Evolutionary conservation across 345 rosid species (phyloP), one percentile per base, ranked within the genome.

Genomic region (Noccaea bulbosa): DNA sequence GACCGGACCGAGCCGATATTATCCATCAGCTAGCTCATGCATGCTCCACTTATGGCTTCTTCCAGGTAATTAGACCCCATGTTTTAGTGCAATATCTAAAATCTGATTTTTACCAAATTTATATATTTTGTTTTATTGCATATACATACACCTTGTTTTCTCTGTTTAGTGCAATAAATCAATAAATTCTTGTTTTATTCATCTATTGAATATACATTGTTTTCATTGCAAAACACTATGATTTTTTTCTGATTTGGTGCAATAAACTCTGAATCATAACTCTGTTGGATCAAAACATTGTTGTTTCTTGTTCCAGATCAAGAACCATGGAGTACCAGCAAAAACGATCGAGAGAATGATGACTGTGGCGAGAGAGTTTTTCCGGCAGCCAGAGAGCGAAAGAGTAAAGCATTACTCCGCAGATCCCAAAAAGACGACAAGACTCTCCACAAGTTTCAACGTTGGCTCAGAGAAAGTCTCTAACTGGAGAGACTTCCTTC

Each of bases 401-500:
- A 83, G 90, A 71, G 15, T 87, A 64, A 86, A 87, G 62, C 63
- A 37, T 57, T 93, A 86, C 81, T 87, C 96, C 0, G 83, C 85
- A 2, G 97, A 90, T 65, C 82, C 97, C 5, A 38, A 72, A 0
- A 90, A 83, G 73, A 66, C 84, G 0, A 79, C 82, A 16, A 76
- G 92, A 57, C 77, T 84, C 15, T 93, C 98, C 0, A 88, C 96
- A 7, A 90, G 96, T 71, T 90, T 93, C 65, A 93, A 90, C 48
- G 70, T 84, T 1, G 81, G 67, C 64, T 78, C 83, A 0, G 93
- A 90, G 71, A 81, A 83, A 70, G 82, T 90, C 27, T 63, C 88
- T 6, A 88, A 86, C 75, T 93, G 97, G 97, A 90, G 96, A 68
- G 98, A 93, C 73, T 90, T 65, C 78, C 75, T 90, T 33, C 81